Conservation (phyloP, 331 rosid genomes). For the Malus hybrid region DNA sequence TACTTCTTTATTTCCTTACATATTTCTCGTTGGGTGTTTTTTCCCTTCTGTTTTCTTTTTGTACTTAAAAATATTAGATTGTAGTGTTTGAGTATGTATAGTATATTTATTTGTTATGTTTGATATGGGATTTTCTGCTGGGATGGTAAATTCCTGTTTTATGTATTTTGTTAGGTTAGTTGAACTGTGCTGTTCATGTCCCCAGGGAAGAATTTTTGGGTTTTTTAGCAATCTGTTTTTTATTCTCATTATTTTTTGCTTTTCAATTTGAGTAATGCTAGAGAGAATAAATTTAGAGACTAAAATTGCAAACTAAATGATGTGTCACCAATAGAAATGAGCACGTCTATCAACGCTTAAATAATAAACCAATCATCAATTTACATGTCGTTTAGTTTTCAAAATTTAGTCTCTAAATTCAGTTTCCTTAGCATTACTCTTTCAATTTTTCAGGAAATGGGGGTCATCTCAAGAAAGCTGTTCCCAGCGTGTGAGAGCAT, state of each 20-base stretch:
- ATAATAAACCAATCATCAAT: too few species aligned
- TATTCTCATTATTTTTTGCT: background rate
- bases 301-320: too few species aligned
- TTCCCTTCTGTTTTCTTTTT: background rate
- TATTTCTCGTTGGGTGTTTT: background rate
- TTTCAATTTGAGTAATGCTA: too few species aligned
- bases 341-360: too few species aligned
- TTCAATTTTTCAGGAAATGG: conserved; percentile 53
- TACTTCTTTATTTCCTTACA: background rate
- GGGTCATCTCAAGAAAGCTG: conserved; percentile 78
- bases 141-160: background rate
- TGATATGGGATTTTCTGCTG: background rate
- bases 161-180: conserved; percentile 1
- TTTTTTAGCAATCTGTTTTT: conserved; percentile 8
- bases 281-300: too few species aligned
- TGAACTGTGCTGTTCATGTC: background rate
- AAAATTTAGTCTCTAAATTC: too few species aligned
- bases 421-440: background rate
- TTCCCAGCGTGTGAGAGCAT: conserved; percentile 93
- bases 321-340: too few species aligned
- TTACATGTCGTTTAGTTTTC: too few species aligned
- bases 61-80: background rate
- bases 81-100: background rate
- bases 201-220: background rate
- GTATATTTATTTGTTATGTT: background rate